Evolutionary conservation across 768 basidiomycete genomes (phyloP).

Genomic region (Collybia nuda): DNA sequence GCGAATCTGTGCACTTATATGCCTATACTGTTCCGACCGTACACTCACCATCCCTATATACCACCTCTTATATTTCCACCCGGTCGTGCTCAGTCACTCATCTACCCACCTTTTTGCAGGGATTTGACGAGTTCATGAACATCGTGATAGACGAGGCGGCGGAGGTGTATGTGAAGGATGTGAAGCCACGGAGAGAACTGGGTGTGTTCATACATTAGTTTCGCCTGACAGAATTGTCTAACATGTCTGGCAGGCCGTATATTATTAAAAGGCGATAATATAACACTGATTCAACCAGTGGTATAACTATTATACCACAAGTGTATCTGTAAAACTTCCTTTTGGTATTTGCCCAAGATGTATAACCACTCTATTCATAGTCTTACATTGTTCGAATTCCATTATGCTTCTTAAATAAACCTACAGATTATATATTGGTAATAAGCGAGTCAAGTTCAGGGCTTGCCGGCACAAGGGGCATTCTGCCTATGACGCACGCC

Average conservation of each 20-base stretch:
- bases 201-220: constrained; percentile 48
- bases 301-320: constrained; percentile 21
- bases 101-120: constrained; percentile 47
- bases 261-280: constrained; percentile 96
- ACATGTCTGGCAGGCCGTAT: constrained; percentile 69
- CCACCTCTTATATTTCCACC: constrained; percentile 3
- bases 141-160: constrained; percentile 91
- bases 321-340: constrained; percentile 7
- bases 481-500: constrained; percentile 53
- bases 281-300: constrained; percentile 90
- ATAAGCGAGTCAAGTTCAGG: constrained; percentile 61
- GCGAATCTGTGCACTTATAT: not conserved
- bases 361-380: constrained; percentile 10
- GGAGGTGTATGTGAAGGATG: constrained; percentile 90
- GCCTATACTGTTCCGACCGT: not conserved
- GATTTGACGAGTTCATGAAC: constrained; percentile 99
- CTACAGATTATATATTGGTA: constrained; percentile 86
- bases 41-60: not conserved
- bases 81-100: constrained; percentile 8
- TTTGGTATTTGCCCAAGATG: constrained; percentile 3
- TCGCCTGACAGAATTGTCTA: constrained; percentile 2
- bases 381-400: not conserved
- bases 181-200: constrained; percentile 79
- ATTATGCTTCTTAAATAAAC: not conserved
- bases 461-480: constrained; percentile 86